Conservation (phyloP, 2,329 filamentous ascomycete genomes). For the Dothidotthia symphoricarpi region DNA sequence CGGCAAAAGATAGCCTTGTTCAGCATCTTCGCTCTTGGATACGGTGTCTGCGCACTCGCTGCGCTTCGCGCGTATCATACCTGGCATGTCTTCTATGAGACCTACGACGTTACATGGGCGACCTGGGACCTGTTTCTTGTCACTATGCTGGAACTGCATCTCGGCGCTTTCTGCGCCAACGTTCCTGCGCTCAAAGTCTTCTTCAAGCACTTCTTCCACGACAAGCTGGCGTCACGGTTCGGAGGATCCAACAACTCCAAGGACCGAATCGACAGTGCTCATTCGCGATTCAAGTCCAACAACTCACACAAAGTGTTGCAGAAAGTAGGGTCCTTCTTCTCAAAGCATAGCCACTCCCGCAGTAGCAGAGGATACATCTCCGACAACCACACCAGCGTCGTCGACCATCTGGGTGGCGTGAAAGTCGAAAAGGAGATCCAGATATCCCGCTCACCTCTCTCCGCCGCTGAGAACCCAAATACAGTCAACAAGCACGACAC, state of each 20-base stretch:
- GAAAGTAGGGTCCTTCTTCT: conserved; percentile 10
- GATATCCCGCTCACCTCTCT: conserved; percentile 7
- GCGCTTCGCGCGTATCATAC: conserved; percentile 27
- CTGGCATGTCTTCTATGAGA: conserved; percentile 29
- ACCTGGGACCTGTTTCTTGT: conserved; percentile 20
- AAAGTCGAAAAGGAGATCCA: conserved; percentile 18
- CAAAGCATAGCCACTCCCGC: conserved; percentile 3
- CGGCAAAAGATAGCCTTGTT: conserved; percentile 33
- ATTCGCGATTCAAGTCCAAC: not conserved
- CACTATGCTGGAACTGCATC: conserved; percentile 28
- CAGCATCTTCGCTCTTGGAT: conserved; percentile 35
- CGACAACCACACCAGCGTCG: conserved; percentile 18
- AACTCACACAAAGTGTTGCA: conserved; percentile 4
- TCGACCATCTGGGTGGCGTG: conserved; percentile 26
- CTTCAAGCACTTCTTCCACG: conserved; percentile 31
- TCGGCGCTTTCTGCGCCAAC: conserved; percentile 34
- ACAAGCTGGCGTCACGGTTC: conserved; percentile 14
- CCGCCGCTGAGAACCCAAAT: conserved; percentile 1
- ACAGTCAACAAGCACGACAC: conserved; percentile 12
- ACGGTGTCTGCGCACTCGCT: conserved; percentile 26
- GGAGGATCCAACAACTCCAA: conserved; percentile 2
- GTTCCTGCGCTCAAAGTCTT: conserved; percentile 35
- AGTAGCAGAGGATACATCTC: conserved; percentile 24
- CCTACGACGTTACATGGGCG: conserved; percentile 34
- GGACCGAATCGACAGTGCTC: not conserved